Conservation (phyloP, 169 alveolate genomes). For the Plasmodium relictum region DNA sequence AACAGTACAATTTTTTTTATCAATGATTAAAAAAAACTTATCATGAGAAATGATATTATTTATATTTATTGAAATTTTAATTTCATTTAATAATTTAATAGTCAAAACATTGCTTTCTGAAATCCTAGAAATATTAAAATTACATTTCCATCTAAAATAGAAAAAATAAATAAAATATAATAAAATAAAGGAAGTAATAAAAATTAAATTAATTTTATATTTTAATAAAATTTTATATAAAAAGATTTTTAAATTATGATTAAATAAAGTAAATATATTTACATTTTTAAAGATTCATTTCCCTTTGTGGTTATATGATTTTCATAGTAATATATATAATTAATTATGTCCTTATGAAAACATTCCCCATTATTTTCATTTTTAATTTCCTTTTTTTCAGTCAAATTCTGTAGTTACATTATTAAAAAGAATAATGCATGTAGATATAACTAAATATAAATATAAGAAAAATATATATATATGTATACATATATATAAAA, state of each 20-base stretch:
- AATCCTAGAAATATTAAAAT: neutral
- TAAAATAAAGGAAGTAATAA: neutral
- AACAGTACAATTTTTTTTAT: conserved; percentile 36
- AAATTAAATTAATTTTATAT: neutral
- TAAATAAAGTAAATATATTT: neutral
- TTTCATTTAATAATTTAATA: conserved; percentile 16
- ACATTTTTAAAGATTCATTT: conserved; percentile 44
- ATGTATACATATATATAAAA: neutral
- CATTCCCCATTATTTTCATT: neutral
- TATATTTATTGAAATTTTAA: conserved; percentile 11
- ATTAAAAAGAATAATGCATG: neutral
- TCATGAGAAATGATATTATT: conserved; percentile 38
- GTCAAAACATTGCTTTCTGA: neutral
- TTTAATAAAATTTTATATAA: neutral
- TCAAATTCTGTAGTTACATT: conserved; percentile 14
- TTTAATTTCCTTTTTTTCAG: conserved; percentile 19
- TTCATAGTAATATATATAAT: conserved; percentile 36
- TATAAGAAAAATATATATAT: neutral
- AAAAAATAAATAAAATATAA: neutral
- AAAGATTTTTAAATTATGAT: no score
- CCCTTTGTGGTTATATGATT: conserved; percentile 54
- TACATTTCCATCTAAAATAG: conserved; percentile 32
- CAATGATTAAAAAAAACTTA: conserved; percentile 16
- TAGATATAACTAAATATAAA: neutral
- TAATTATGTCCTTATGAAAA: conserved; percentile 6